Evolutionary conservation across 2,329 filamentous ascomycete species (phyloP), one percentile per base, ranked within the genome.

Genomic region (Arthrobotrys iridis): DNA sequence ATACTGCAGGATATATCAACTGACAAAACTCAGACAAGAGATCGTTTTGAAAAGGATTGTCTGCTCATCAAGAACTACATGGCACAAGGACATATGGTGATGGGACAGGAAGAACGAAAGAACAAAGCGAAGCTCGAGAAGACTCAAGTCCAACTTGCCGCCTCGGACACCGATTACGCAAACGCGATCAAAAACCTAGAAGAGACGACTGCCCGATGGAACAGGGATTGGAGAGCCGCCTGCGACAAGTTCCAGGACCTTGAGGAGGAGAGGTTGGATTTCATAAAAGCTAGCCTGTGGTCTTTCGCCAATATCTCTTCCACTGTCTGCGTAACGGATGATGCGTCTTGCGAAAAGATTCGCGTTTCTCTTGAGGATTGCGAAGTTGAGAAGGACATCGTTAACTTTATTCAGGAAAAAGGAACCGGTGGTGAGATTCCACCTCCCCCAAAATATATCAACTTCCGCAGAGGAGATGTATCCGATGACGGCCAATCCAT

Each of bases 51-150:
- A 83, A 94, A 99, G 82, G 96, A 99, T 79, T 98, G 94, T 81
- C 86, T 99, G 46, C 95, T 97, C 82, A 98, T 99, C 82, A 99
- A 99, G 83, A 95, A 95, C 40, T 99, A 99, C 81, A 88, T 99
- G 3, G 95, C 96, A 2, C 95, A 99, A 83, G 95, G 95, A 7
- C 96, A 99, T 82, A 99, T 99, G 95, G 95, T 99, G 70, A 99
- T 99, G 95, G 95, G 95, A 11, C 95, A 99, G 80, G 95, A 99
- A 82, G 95, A 99, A 84, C 89, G 95, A 26, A 97, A 97, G 84
- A 99, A 99, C 83, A 99, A 99, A 84, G 93, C 94, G 20, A 98
- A 97, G 83, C 87, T 99, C 45, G 95, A 99, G 83, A 99, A 99
- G 87, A 98, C 95, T 0, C 95, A 99, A 82, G 95, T 97, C 79